Conservation (phyloP, 1,284 basidiomycete species). For the Boletus semigastroideus region DNA sequence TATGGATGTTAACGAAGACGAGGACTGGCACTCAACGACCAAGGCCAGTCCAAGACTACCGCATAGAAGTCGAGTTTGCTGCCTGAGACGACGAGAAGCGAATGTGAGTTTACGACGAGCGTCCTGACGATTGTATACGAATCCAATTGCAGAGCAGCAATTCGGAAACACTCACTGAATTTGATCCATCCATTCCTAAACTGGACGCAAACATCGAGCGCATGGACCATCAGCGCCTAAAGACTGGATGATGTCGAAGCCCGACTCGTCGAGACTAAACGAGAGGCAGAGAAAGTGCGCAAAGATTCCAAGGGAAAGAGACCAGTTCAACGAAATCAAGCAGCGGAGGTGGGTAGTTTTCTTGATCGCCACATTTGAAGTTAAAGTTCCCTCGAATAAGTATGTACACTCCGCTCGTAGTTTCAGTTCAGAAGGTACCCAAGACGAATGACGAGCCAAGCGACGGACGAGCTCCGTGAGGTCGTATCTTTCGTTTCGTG, state of each 20-base stretch:
- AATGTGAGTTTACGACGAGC: conserved; percentile 47
- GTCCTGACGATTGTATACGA: neutral
- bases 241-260: conserved; percentile 91
- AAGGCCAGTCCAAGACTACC: conserved; percentile 77
- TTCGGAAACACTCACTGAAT: conserved; percentile 68
- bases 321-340: conserved; percentile 89
- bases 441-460: too few species aligned
- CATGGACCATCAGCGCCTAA: conserved; percentile 97
- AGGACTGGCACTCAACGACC: conserved; percentile 73
- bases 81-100: conserved; percentile 81
- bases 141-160: conserved; percentile 55
- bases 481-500: too few species aligned
- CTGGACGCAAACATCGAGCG: conserved; percentile 84
- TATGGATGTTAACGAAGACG: conserved; percentile 89
- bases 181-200: conserved; percentile 75
- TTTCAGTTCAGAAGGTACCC: too few species aligned
- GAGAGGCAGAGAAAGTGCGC: conserved; percentile 73
- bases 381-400: too few species aligned
- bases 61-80: conserved; percentile 88
- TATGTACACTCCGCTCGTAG: too few species aligned
- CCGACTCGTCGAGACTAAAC: conserved; percentile 71
- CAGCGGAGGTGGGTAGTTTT: conserved; percentile 61
- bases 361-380: neutral
- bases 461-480: too few species aligned
- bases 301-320: conserved; percentile 88